phyloP scores from a whole-genome alignment of 2,329 filamentous ascomycete genomes.

The Plectosphaerella sp. region DNA sequence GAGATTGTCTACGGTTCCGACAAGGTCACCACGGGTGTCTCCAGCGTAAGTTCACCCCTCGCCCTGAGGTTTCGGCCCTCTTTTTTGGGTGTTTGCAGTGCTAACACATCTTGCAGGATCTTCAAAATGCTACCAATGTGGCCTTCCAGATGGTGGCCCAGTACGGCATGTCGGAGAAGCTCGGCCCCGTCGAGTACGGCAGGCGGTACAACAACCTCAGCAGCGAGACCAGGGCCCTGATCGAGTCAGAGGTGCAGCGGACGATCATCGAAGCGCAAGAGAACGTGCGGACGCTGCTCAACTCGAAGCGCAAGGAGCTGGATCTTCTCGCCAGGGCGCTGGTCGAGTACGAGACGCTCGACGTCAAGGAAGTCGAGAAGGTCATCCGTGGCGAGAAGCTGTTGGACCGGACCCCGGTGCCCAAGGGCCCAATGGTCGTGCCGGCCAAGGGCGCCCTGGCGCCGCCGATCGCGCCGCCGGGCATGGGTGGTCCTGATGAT shows the following conservation, averaged over 20 bases:
- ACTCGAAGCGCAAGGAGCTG: conserved; percentile 73
- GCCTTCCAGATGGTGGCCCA: conserved; percentile 86
- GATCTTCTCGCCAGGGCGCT: conserved; percentile 85
- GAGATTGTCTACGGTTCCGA: conserved; percentile 91
- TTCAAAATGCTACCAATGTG: conserved; percentile 73
- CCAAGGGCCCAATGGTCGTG: conserved; percentile 39
- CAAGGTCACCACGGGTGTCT: conserved; percentile 85
- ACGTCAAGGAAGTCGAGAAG: conserved; percentile 83
- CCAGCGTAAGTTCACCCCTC: conserved; percentile 53
- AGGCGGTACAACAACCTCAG: conserved; percentile 79
- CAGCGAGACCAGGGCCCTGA: conserved; percentile 77
- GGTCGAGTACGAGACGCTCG: conserved; percentile 90
- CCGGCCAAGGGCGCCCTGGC: conserved; percentile 14
- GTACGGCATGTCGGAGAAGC: conserved; percentile 81
- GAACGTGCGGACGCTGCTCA: conserved; percentile 68
- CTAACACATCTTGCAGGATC: conserved; percentile 54
- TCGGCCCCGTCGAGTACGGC: conserved; percentile 87
- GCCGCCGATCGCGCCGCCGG: conserved; percentile 5
- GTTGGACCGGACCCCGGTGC: conserved; percentile 63
- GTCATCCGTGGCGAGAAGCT: conserved; percentile 85
- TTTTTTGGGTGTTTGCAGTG: background rate
- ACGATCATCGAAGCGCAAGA: conserved; percentile 77
- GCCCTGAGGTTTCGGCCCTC: background rate
- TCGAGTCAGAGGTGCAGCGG: conserved; percentile 84
- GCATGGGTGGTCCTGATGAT: conserved; percentile 1